These are phyloP conservation scores for Pichia sp. DNA, from an alignment of 1,139 yeast species.

Conservation along the genomic window DNA sequence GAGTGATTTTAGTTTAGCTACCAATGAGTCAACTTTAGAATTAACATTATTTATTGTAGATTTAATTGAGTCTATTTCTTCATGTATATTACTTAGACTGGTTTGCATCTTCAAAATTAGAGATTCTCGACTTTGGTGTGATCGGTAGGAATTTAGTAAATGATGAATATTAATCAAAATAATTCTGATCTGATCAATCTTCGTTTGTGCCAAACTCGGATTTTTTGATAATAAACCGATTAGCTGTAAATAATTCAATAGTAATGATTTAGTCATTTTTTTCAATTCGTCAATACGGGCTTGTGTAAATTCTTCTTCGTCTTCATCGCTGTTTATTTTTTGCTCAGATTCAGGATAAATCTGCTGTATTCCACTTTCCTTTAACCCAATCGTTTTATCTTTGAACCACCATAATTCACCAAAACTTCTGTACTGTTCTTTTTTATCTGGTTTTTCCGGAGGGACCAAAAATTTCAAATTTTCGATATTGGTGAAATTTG, in stretches of 20 bases:
- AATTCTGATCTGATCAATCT: conserved; percentile 42
- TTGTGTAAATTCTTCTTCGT: conserved; percentile 35
- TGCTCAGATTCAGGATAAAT: conserved; percentile 29
- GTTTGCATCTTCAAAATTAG: conserved; percentile 42
- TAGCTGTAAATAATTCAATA: conserved; percentile 44
- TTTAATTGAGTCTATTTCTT: conserved; percentile 36
- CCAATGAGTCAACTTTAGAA: conserved; percentile 22
- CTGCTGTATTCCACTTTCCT: conserved; percentile 45
- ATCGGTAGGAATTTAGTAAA: conserved; percentile 46
- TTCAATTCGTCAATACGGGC: conserved; percentile 44
- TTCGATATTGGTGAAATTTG: conserved; percentile 14
- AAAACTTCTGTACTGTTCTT: conserved; percentile 45
- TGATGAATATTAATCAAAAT: conserved; percentile 49
- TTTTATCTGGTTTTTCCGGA: conserved; percentile 36
- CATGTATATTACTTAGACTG: conserved; percentile 35
- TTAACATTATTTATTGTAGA: conserved; percentile 31
- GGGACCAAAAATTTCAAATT: conserved; percentile 40
- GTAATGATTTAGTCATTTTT: conserved; percentile 46
- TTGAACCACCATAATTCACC: conserved; percentile 55
- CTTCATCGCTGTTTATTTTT: conserved; percentile 23
- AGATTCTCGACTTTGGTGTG: conserved; percentile 54
- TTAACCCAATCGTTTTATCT: conserved; percentile 45
- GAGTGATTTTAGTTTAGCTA: background rate
- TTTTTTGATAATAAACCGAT: conserved; percentile 42
- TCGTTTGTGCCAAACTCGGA: conserved; percentile 38